Conservation (phyloP, 495 filamentous ascomycete species). For the Talaromyces thailandensis region DNA sequence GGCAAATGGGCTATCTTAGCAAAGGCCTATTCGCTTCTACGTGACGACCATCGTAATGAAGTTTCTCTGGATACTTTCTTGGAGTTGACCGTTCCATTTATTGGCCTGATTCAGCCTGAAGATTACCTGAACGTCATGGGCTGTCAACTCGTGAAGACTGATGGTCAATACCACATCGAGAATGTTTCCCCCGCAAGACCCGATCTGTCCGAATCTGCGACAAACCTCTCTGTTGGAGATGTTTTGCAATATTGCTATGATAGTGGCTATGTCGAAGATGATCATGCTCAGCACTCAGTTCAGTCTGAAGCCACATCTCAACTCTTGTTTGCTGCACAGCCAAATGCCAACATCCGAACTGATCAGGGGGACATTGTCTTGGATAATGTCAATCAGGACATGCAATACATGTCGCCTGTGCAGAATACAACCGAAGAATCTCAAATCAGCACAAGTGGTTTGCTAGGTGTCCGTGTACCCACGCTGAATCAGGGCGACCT, state of each 20-base stretch:
- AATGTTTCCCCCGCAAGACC: constrained; percentile 5
- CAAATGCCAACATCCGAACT: constrained; percentile 5
- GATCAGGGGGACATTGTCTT: background rate
- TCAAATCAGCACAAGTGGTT: background rate
- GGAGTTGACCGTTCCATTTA: constrained; percentile 19
- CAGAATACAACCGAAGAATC: background rate
- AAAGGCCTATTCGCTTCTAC: constrained; percentile 39
- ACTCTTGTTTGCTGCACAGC: constrained; percentile 13
- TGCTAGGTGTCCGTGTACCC: background rate
- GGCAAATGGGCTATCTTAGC: constrained; percentile 40
- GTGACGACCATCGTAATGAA: constrained; percentile 27
- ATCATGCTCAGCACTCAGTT: background rate
- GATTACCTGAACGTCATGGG: constrained; percentile 31
- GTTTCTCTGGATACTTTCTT: constrained; percentile 31
- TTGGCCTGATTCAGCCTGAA: constrained; percentile 27
- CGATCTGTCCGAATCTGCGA: constrained; percentile 12
- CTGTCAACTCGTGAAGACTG: constrained; percentile 21
- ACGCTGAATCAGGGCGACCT: background rate
- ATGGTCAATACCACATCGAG: constrained; percentile 3
- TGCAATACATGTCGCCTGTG: background rate
- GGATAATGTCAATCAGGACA: constrained; percentile 1
- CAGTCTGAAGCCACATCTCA: constrained; percentile 3
- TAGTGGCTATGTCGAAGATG: constrained; percentile 15
- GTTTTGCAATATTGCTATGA: constrained; percentile 21
- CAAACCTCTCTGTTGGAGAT: constrained; percentile 25